phyloP scores from a whole-genome alignment of 148 eudicot genomes.

The Rhododendron molle region DNA sequence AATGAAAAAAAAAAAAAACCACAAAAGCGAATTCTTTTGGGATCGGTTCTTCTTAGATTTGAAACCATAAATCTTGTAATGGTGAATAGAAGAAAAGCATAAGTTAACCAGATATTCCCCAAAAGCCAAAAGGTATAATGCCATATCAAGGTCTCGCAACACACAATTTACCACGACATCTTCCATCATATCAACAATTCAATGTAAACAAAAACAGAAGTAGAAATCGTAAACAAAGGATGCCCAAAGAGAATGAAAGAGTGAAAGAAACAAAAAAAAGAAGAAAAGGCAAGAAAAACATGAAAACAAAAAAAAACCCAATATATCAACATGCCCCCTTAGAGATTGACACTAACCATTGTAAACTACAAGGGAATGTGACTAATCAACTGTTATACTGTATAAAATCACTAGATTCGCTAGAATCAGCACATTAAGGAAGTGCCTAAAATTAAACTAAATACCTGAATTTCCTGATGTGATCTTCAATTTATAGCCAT shows the following conservation, averaged over 20 bases:
- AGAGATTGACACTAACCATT: background rate
- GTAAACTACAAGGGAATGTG: background rate
- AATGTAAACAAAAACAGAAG: background rate
- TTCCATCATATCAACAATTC: background rate
- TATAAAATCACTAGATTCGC: conserved; percentile 1
- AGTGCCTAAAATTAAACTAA: background rate
- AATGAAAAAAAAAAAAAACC: background rate
- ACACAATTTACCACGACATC: background rate
- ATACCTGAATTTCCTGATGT: conserved; percentile 67
- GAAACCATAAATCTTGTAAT: background rate
- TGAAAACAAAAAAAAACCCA: background rate
- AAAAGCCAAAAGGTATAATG: background rate
- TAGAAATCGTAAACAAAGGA: background rate
- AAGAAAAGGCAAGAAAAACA: background rate
- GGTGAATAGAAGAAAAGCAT: background rate
- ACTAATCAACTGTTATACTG: background rate
- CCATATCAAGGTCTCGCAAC: background rate
- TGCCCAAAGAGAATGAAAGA: background rate
- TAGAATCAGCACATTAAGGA: conserved; percentile 1
- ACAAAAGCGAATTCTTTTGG: background rate
- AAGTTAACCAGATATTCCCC: background rate
- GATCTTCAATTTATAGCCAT: conserved; percentile 72
- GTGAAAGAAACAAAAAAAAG: background rate
- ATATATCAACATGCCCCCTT: background rate
- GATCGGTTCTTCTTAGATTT: background rate